phyloP scores from a whole-genome alignment of 305 asterid species.

The Fraxinus baroniana region DNA sequence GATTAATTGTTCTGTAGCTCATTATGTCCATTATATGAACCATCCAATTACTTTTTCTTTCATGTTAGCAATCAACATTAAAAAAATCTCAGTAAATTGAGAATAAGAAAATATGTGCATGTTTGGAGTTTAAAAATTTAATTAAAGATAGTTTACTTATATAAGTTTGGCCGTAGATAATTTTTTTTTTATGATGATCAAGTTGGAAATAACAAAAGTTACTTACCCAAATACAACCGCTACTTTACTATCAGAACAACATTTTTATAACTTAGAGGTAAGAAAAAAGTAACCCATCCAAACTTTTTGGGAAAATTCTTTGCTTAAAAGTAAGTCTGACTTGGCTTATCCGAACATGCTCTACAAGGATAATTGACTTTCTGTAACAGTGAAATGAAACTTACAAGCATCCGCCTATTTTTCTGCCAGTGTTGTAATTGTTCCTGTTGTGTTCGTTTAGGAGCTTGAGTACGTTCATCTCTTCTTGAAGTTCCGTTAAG shows the following conservation, averaged over 20 bases:
- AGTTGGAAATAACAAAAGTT: not conserved
- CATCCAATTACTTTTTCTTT: not conserved
- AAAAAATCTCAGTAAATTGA: not conserved
- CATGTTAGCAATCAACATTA: not conserved
- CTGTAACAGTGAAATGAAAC: conserved; percentile 30
- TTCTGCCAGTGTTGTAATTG: conserved; percentile 97
- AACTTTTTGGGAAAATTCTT: not conserved
- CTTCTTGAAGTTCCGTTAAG: conserved; percentile 44
- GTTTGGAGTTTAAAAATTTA: not conserved
- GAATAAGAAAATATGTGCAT: not conserved
- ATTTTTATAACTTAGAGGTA: not conserved
- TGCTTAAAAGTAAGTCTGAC: not conserved
- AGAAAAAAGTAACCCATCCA: not conserved
- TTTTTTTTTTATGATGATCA: not conserved
- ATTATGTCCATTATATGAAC: not conserved
- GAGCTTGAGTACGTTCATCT: conserved; percentile 52
- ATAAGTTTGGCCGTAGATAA: not conserved
- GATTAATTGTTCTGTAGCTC: not conserved
- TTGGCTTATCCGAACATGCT: not conserved
- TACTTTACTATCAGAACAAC: not conserved
- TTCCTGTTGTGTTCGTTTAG: conserved; percentile 91
- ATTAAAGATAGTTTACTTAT: not conserved
- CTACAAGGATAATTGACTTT: not conserved
- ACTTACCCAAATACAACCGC: not conserved
- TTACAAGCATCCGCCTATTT: conserved; percentile 91